phyloP scores from a whole-genome alignment of 2,329 filamentous ascomycete species.

The Graphiopsis chlorocephala region DNA sequence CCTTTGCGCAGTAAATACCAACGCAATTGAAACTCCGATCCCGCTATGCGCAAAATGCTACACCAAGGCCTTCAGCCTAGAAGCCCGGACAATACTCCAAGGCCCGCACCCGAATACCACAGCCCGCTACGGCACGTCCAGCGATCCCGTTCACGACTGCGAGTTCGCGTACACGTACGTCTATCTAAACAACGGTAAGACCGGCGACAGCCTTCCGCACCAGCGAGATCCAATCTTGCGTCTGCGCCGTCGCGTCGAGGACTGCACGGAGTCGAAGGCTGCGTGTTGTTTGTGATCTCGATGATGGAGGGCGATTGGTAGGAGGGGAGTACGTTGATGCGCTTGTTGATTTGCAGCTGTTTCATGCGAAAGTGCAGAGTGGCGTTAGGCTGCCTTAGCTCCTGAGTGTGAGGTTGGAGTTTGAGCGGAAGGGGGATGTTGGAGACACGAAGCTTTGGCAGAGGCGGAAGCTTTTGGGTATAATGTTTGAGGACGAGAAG shows the following conservation, averaged over 20 bases:
- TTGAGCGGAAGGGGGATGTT: background rate
- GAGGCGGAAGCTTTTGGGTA: background rate
- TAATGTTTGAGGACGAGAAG: background rate
- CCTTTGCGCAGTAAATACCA: background rate
- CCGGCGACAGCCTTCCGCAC: background rate
- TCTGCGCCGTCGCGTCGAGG: background rate
- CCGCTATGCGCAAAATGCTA: background rate
- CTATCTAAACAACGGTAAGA: background rate
- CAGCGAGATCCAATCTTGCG: background rate
- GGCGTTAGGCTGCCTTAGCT: background rate
- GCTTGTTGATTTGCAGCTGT: background rate
- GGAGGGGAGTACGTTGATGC: background rate
- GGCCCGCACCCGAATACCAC: background rate
- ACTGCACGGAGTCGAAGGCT: background rate
- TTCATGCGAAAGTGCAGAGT: background rate
- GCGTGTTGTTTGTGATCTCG: background rate
- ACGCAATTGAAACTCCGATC: background rate
- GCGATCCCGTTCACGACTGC: background rate
- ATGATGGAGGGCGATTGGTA: background rate
- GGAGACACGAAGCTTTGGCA: background rate
- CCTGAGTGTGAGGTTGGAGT: background rate
- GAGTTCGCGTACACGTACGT: background rate
- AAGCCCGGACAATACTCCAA: background rate
- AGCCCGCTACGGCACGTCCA: background rate
- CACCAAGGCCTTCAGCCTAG: background rate